Conservation (phyloP, 305 asterid genomes). For the Rubia tinctorum region DNA sequence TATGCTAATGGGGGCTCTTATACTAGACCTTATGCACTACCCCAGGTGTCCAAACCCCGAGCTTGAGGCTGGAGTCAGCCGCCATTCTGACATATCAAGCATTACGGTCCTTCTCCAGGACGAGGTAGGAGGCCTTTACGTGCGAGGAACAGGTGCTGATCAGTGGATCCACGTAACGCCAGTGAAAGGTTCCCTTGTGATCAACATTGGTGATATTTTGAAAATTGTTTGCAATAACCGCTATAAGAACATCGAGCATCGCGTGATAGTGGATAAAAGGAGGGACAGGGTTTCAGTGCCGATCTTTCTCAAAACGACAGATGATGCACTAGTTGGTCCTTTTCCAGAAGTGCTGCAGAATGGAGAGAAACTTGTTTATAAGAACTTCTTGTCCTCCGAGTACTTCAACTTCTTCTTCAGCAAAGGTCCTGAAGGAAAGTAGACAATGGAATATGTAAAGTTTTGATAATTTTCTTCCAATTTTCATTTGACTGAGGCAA, state of each 20-base stretch:
- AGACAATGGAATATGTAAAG: slow-evolving; percentile 44
- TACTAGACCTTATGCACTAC: slow-evolving; percentile 28
- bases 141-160: slow-evolving; percentile 27
- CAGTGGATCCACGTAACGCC: slow-evolving; percentile 51
- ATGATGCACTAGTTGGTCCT: slow-evolving; percentile 43
- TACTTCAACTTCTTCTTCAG: slow-evolving; percentile 52
- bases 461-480: slow-evolving; percentile 21
- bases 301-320: slow-evolving; percentile 37
- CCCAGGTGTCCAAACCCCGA: slow-evolving; percentile 42
- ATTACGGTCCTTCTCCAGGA: slow-evolving; percentile 48
- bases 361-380: slow-evolving; percentile 45
- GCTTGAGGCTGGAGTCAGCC: slow-evolving; percentile 46
- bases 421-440: slow-evolving; percentile 54
- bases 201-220: slow-evolving; percentile 46
- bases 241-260: slow-evolving; percentile 58
- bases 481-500: not conserved
- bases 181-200: slow-evolving; percentile 37
- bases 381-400: slow-evolving; percentile 37
- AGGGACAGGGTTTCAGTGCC: slow-evolving; percentile 52
- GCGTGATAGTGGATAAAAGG: slow-evolving; percentile 30
- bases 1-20: slow-evolving; percentile 29
- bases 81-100: slow-evolving; percentile 39
- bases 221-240: slow-evolving; percentile 54
- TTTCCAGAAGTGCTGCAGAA: slow-evolving; percentile 35
- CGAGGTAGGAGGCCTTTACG: slow-evolving; percentile 49